Evolutionary conservation across 192 early-diverging fungal genomes (phyloP).

Genomic region (Backusella morwellensis): DNA sequence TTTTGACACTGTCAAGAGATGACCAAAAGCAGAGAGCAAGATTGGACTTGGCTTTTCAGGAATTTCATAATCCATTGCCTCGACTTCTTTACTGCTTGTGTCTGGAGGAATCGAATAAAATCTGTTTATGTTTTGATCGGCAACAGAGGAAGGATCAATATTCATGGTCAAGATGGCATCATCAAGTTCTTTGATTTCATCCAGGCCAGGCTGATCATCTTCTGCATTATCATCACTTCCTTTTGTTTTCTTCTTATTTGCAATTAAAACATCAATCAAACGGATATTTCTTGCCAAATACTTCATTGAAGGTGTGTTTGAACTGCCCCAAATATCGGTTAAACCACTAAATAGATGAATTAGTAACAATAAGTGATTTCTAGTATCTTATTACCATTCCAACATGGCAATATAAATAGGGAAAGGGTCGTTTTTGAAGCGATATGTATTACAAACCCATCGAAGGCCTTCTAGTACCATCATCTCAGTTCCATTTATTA

Average conservation of each 20-base stretch:
- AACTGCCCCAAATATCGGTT: neutral
- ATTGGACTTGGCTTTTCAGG: constrained; percentile 16
- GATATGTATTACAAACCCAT: constrained; percentile 39
- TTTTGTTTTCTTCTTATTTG: neutral
- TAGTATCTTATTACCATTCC: constrained; percentile 29
- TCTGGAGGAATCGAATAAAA: constrained; percentile 2
- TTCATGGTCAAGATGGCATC: constrained; percentile 9
- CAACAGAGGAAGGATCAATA: neutral
- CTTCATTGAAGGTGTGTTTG: neutral
- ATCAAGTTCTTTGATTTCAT: constrained; percentile 8
- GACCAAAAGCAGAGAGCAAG: constrained; percentile 59
- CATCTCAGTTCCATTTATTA: constrained; percentile 22
- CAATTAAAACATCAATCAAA: constrained; percentile 21
- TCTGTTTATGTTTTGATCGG: constrained; percentile 6
- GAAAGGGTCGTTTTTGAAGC: constrained; percentile 42
- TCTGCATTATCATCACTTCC: neutral
- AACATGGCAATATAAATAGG: constrained; percentile 47
- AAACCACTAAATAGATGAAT: neutral
- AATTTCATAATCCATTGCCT: no score
- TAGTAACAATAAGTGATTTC: neutral
- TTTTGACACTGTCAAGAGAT: constrained; percentile 53
- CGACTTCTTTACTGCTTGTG: neutral
- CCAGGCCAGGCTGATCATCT: neutral
- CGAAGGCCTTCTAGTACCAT: constrained; percentile 35
- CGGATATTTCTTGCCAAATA: constrained; percentile 10